Conservation (phyloP, 805 yeast genomes). For the Pichia cabralensis region DNA sequence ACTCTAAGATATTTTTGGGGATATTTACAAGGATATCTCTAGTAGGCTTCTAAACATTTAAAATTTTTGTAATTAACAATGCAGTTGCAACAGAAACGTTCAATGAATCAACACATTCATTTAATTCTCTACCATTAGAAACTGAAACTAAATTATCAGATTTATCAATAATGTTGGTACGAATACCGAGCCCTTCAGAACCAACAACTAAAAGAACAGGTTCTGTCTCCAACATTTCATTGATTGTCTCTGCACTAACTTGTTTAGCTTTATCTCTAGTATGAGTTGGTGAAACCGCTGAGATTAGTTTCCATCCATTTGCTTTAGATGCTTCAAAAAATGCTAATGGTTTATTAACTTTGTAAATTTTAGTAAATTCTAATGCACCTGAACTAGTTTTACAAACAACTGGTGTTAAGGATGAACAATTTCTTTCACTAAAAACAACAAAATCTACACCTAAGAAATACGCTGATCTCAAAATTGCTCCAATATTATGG, state of each 20-base stretch:
- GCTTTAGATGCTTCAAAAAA: slow-evolving; percentile 47
- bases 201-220: slow-evolving; percentile 75
- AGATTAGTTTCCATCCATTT: slow-evolving; percentile 64
- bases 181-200: slow-evolving; percentile 76
- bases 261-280: slow-evolving; percentile 10
- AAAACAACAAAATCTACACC: slow-evolving; percentile 75
- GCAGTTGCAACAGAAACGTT: slow-evolving; percentile 90
- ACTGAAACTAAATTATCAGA: slow-evolving; percentile 44
- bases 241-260: slow-evolving; percentile 28
- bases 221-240: slow-evolving; percentile 30
- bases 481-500: slow-evolving; percentile 76
- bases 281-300: slow-evolving; percentile 40
- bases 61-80: slow-evolving; percentile 28
- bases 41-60: too few relatives aligned
- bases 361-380: slow-evolving; percentile 58
- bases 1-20: too few relatives aligned
- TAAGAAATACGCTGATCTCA: slow-evolving; percentile 68
- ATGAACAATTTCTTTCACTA: slow-evolving; percentile 63
- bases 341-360: slow-evolving; percentile 45
- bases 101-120: slow-evolving; percentile 55
- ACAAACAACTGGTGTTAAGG: slow-evolving; percentile 65
- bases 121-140: slow-evolving; percentile 19
- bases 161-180: slow-evolving; percentile 51
- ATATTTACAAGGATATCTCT: background rate
- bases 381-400: slow-evolving; percentile 82